These are phyloP conservation scores for Astrocystis sublimbata DNA, from an alignment of 495 filamentous ascomycete genomes.

Conservation along the genomic window DNA sequence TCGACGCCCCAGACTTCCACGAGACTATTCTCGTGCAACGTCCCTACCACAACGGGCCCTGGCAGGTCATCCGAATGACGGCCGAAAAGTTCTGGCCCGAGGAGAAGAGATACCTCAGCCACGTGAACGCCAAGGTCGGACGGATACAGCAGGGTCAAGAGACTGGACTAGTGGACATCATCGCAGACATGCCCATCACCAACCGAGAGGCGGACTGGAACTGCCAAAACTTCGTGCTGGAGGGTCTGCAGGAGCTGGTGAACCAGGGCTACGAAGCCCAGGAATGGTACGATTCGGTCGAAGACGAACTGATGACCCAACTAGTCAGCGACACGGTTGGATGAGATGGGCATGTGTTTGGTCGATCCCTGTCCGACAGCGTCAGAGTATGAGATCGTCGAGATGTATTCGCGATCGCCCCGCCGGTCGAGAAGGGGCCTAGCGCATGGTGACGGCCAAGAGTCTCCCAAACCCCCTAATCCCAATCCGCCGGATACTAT, in stretches of 20 bases:
- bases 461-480: neutral
- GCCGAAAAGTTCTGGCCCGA: neutral
- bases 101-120: neutral
- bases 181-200: neutral
- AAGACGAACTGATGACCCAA: conserved; percentile 2
- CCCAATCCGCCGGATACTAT: neutral
- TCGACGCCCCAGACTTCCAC: neutral
- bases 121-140: neutral
- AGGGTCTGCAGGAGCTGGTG: neutral
- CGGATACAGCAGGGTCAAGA: neutral
- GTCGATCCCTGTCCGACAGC: neutral
- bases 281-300: conserved; percentile 3
- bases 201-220: neutral
- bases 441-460: neutral
- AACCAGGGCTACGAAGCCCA: neutral
- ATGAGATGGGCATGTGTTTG: neutral
- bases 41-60: neutral
- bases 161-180: neutral
- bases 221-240: neutral
- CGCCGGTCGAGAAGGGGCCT: neutral
- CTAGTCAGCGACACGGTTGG: neutral
- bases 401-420: too few relatives aligned
- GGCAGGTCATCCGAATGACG: neutral
- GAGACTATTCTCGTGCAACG: neutral
- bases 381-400: neutral